Percentiles rank a stretch among this genome's conserved stretches.
Evolutionary conservation across 352 stramenopile species (phyloP).

Genomic region (Phytophthora quininea): DNA sequence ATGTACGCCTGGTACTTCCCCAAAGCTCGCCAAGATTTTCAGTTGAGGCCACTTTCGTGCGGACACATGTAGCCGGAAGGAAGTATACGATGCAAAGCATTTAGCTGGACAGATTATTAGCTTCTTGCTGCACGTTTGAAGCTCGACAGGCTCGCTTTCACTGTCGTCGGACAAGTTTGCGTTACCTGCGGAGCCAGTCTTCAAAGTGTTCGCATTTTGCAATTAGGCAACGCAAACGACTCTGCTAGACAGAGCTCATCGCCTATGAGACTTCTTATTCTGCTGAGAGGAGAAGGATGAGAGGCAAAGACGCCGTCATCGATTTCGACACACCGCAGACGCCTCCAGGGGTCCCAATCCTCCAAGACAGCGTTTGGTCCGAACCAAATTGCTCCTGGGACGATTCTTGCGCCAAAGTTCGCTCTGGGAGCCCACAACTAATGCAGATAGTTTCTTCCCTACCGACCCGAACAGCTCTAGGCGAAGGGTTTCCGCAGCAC

Average conservation of each 20-base stretch:
- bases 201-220: conserved; percentile 1
- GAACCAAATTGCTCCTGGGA: conserved; percentile 20
- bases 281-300: conserved; percentile 17
- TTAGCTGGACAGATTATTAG: conserved; percentile 13
- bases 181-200: neutral
- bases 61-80: too few relatives aligned
- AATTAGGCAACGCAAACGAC: conserved; percentile 1
- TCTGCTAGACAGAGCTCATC: conserved; percentile 1
- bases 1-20: conserved; percentile 48
- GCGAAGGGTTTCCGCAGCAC: neutral
- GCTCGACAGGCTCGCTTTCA: conserved; percentile 13
- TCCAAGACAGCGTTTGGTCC: conserved; percentile 24
- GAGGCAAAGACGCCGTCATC: neutral
- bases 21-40: conserved; percentile 36
- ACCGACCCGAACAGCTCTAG: neutral
- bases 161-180: conserved; percentile 11
- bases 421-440: conserved; percentile 12
- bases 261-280: conserved; percentile 14
- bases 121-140: neutral
- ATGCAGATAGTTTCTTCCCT: conserved; percentile 4
- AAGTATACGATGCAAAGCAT: too few relatives aligned
- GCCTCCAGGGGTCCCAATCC: conserved; percentile 13
- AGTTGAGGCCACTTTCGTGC: too few relatives aligned
- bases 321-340: neutral
- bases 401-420: neutral